Conservation (phyloP, 2,329 filamentous ascomycete genomes). For the Phialophora verrucosa region DNA sequence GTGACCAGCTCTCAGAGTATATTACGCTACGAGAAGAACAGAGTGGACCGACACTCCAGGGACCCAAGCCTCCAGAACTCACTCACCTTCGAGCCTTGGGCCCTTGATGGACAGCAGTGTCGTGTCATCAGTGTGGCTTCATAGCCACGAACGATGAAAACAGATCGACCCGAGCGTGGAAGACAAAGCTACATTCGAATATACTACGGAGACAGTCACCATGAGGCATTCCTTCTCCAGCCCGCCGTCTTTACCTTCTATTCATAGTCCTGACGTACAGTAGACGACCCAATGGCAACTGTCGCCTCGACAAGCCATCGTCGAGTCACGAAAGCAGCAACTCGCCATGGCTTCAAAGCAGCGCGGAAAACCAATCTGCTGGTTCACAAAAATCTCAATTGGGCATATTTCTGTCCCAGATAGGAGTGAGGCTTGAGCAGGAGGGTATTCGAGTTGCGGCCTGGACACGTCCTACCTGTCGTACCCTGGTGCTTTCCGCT, state of each 20-base stretch:
- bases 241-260: neutral
- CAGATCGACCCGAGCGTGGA: neutral
- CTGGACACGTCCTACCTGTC: neutral
- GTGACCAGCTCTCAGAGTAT: neutral
- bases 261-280: too few species aligned
- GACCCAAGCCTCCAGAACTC: neutral
- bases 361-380: neutral
- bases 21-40: neutral
- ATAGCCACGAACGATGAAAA: neutral
- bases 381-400: constrained; percentile 4
- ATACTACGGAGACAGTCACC: neutral
- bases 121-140: neutral
- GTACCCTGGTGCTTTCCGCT: neutral
- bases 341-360: constrained; percentile 4
- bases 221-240: neutral
- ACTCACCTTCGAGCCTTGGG: neutral
- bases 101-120: neutral
- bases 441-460: neutral
- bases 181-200: neutral
- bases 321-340: constrained; percentile 6
- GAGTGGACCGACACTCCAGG: neutral
- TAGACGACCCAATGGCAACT: neutral
- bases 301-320: neutral
- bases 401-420: neutral
- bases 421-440: neutral